Evolutionary conservation across 495 filamentous ascomycete genomes (phyloP).

Genomic region (Penicillium daleae): DNA sequence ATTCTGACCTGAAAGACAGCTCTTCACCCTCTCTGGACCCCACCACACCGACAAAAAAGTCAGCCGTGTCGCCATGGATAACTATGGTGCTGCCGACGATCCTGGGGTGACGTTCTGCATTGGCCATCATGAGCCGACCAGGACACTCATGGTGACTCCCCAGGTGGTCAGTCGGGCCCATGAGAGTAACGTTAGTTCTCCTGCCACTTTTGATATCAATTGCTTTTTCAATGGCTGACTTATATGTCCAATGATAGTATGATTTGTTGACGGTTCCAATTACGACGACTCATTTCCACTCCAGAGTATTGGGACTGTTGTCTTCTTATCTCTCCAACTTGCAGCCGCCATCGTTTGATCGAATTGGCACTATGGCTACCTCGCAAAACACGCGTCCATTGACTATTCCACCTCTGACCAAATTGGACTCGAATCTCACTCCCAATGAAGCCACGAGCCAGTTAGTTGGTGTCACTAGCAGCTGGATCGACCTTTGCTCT

Average conservation of each 20-base stretch:
- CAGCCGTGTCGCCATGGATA: slow-evolving; percentile 43
- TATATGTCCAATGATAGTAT: slow-evolving; percentile 62
- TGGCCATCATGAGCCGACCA: slow-evolving; percentile 79
- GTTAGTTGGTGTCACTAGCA: slow-evolving; percentile 72
- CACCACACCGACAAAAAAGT: slow-evolving; percentile 12
- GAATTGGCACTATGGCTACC: slow-evolving; percentile 40
- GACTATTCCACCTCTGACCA: slow-evolving; percentile 69
- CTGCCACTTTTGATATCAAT: not conserved
- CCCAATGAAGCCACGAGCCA: slow-evolving; percentile 73
- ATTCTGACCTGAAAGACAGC: slow-evolving; percentile 6
- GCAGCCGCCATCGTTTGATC: slow-evolving; percentile 35
- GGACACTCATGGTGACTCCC: slow-evolving; percentile 62
- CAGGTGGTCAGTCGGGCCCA: slow-evolving; percentile 69
- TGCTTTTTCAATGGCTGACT: not conserved
- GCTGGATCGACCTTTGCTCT: slow-evolving; percentile 90
- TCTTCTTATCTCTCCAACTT: slow-evolving; percentile 57
- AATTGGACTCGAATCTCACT: slow-evolving; percentile 72
- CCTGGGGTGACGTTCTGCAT: slow-evolving; percentile 71
- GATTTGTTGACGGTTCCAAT: slow-evolving; percentile 89
- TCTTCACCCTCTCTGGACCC: slow-evolving; percentile 17
- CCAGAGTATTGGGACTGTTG: slow-evolving; percentile 67
- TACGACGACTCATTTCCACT: slow-evolving; percentile 80
- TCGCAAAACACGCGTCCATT: slow-evolving; percentile 50
- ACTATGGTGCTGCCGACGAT: slow-evolving; percentile 53
- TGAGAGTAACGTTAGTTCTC: slow-evolving; percentile 52